phyloP scores from a whole-genome alignment of 352 stramenopile species.

The Phytophthora rubi region DNA sequence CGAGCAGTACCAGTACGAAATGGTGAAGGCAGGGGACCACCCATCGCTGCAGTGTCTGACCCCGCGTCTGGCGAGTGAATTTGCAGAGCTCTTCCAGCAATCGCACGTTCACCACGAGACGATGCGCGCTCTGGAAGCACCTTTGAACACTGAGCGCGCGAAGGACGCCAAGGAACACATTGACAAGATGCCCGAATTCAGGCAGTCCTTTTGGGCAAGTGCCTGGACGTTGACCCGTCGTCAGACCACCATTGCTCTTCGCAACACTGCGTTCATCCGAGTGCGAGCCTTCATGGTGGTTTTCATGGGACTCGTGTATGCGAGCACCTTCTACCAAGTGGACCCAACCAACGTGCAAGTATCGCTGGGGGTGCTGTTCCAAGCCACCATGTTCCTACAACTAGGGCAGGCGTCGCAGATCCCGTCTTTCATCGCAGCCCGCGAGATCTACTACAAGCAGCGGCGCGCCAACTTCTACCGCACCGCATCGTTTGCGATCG shows the following conservation, averaged over 20 bases:
- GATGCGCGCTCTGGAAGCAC: conserved; percentile 68
- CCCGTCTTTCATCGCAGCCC: conserved; percentile 60
- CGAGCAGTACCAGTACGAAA: conserved; percentile 33
- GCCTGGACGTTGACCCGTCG: conserved; percentile 40
- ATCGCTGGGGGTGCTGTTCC: conserved; percentile 69
- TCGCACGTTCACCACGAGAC: conserved; percentile 35
- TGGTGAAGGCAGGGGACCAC: background rate
- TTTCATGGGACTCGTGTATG: conserved; percentile 32
- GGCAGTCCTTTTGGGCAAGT: conserved; percentile 58
- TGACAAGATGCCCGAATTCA: conserved; percentile 51
- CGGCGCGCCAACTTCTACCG: conserved; percentile 66
- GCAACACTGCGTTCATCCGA: conserved; percentile 22
- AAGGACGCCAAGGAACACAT: conserved; percentile 38
- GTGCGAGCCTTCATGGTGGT: conserved; percentile 30
- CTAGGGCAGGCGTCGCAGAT: conserved; percentile 63
- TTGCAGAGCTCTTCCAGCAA: conserved; percentile 14
- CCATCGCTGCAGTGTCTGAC: conserved; percentile 8
- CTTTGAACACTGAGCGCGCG: conserved; percentile 3
- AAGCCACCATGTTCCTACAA: conserved; percentile 64
- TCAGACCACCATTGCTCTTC: conserved; percentile 42
- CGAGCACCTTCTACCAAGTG: conserved; percentile 32
- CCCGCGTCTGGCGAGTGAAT: conserved; percentile 23
- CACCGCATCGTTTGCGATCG: conserved; percentile 62
- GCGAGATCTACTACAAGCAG: conserved; percentile 76
- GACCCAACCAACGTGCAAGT: conserved; percentile 27